A percentile compares a stretch with the other conserved stretches of the same genome.
phyloP scores from a whole-genome alignment of 2,329 filamentous ascomycete species.

The Neoscytalidium dimidiatum region DNA sequence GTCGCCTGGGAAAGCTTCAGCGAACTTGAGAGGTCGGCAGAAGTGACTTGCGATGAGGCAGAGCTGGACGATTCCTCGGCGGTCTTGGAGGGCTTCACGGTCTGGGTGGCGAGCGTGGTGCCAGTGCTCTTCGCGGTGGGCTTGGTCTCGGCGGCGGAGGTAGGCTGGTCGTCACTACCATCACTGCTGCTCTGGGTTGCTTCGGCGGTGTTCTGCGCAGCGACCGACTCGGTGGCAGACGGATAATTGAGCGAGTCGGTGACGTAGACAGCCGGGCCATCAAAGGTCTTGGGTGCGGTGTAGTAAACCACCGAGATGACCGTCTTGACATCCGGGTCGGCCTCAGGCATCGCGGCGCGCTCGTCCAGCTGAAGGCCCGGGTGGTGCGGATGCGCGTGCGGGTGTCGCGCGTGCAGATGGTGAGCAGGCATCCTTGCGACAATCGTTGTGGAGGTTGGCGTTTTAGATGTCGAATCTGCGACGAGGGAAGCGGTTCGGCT shows the following conservation, averaged over 20 bases:
- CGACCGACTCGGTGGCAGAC: not conserved
- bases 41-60: slow-evolving; percentile 6
- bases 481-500: not conserved
- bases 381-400: not conserved
- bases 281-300: slow-evolving; percentile 55
- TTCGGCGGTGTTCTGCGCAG: slow-evolving; percentile 2
- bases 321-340: slow-evolving; percentile 29
- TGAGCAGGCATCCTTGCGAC: slow-evolving; percentile 15
- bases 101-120: slow-evolving; percentile 23
- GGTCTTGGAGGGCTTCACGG: slow-evolving; percentile 24
- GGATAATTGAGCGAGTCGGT: slow-evolving; percentile 24
- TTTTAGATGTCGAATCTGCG: not conserved
- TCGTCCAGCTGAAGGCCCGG: not conserved
- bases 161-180: not conserved
- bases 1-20: slow-evolving; percentile 21
- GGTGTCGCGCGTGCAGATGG: slow-evolving; percentile 11
- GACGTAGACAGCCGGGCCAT: slow-evolving; percentile 41
- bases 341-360: slow-evolving; percentile 19
- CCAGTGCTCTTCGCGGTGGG: slow-evolving; percentile 8
- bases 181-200: not conserved
- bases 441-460: not conserved
- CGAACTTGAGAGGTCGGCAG: not conserved
- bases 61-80: slow-evolving; percentile 17
- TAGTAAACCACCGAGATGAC: slow-evolving; percentile 52
- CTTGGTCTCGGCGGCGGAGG: not conserved